Percentiles rank a stretch among this genome's conserved stretches.
Conservation (phyloP, 148 eudicot species). For the Hydrangea macrophylla region DNA sequence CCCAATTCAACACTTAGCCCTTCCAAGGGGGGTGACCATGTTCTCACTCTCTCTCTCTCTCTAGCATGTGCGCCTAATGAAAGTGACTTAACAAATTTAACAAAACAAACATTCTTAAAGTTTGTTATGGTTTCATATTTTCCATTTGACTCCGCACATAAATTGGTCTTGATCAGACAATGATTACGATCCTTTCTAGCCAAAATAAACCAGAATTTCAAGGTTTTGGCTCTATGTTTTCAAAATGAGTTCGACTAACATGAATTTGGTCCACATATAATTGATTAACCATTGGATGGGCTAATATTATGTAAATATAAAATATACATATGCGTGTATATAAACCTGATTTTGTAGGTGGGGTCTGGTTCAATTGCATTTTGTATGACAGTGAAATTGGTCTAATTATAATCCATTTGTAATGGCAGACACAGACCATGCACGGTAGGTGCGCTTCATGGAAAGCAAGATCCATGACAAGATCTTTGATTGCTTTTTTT, state of each 20-base stretch:
- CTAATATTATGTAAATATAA: too few relatives aligned
- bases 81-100: neutral
- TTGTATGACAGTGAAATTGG: constrained; percentile 13
- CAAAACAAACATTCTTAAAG: neutral
- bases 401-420: constrained; percentile 21
- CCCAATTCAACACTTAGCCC: neutral
- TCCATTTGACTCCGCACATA: neutral
- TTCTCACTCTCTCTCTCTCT: neutral
- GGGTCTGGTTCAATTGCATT: too few relatives aligned
- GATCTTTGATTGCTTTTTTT: constrained; percentile 23
- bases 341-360: too few relatives aligned
- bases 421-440: constrained; percentile 40
- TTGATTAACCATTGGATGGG: too few relatives aligned
- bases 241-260: neutral
- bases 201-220: neutral
- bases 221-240: neutral
- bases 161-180: neutral
- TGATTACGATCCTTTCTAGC: neutral
- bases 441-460: constrained; percentile 27
- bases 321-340: too few relatives aligned
- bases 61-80: neutral
- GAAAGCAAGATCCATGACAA: constrained; percentile 19
- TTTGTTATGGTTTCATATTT: neutral
- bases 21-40: neutral
- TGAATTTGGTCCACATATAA: neutral